phyloP scores from a whole-genome alignment of 805 yeast genomes.

The Tetrapisispora arboricola region DNA sequence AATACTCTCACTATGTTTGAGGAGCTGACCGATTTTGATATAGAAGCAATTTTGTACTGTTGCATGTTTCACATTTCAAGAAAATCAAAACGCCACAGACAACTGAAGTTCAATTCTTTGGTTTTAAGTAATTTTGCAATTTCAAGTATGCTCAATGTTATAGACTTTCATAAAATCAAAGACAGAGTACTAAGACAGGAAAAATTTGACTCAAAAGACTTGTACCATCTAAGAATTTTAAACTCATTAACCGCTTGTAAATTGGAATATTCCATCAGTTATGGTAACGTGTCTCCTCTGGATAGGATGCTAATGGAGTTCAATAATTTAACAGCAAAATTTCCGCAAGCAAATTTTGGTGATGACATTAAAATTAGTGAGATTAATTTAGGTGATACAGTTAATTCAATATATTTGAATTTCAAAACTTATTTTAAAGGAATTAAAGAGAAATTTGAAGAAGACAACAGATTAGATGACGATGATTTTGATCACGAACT shows the following conservation, averaged over 20 bases:
- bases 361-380: conserved; percentile 47
- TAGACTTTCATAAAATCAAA: conserved; percentile 36
- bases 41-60: conserved; percentile 48
- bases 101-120: conserved; percentile 44
- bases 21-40: conserved; percentile 48
- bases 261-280: conserved; percentile 40
- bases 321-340: conserved; percentile 35
- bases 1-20: conserved; percentile 39
- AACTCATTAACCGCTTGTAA: conserved; percentile 44
- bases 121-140: conserved; percentile 42
- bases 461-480: neutral
- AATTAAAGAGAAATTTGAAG: conserved; percentile 3
- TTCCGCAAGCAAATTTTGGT: conserved; percentile 42
- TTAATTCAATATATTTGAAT: conserved; percentile 20
- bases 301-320: conserved; percentile 28
- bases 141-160: conserved; percentile 37
- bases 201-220: conserved; percentile 30
- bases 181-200: conserved; percentile 27
- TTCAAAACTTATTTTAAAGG: conserved; percentile 19
- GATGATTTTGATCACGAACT: neutral
- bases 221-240: conserved; percentile 45
- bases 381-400: conserved; percentile 33
- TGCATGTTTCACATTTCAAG: conserved; percentile 45
- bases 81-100: conserved; percentile 37
- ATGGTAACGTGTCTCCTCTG: conserved; percentile 29